Evolutionary conservation across 2,329 filamentous ascomycete genomes (phyloP), one percentile per base, ranked within the genome.

Genomic region (Pseudogymnoascus sp.): DNA sequence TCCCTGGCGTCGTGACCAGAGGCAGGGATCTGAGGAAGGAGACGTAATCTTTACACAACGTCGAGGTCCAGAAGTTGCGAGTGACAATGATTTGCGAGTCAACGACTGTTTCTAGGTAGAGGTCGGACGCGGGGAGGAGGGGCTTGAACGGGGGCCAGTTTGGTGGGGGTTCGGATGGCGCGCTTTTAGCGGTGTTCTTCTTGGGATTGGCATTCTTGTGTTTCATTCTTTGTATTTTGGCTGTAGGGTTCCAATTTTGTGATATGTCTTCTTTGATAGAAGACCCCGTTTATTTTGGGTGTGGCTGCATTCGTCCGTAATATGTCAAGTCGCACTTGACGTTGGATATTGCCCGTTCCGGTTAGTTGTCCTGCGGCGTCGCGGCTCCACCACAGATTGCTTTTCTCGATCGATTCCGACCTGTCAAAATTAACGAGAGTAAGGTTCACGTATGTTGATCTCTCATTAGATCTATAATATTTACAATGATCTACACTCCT

Each of bases 81-180:
- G 89, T 82, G 0, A 85, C 81, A 60, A 89, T 75, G 61, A 90
- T 88, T 70, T 89, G 87, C 50, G 79, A 77, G 7, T 78, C 73
- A n/a, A 87, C 72, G 11, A 85, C 67, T 19, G 80, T 77, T 3
- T 80, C 74, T 24, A 88, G 75, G n/a, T 74, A 71, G 8, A 89
- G 79, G 69, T 86, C 80, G 40, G 77, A 74, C 24, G 80, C 66
- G 53, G 84, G 81, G 40, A 85, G 70, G 33, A 87, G 75, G 37
- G 86, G 85, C 63, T 78, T 77, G 64, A 89, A 78, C 28, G 78
- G 70, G 41, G 87, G 86, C 87, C 87, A 89, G 70, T 87, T 79
- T 35, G 82, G 83, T 19, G 73, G 63, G 60, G 71, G 31, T 60
- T 53, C 26, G 16, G 62, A 38, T 43, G 28, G 41, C 28, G 28